Conservation (phyloP, 1,139 yeast genomes). For the Yamadazyma kanchanaburiensis region DNA sequence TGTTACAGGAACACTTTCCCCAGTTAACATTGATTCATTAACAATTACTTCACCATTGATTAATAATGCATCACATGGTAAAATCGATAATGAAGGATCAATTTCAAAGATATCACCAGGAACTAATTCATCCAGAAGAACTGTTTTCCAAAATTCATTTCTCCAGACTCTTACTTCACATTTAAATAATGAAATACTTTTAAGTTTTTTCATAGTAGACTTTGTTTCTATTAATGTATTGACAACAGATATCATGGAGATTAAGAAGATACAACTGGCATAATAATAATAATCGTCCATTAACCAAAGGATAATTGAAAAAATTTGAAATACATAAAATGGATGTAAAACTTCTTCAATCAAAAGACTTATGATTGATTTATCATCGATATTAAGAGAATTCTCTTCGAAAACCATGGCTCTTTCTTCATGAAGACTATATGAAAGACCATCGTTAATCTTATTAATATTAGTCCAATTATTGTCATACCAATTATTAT, state of each 20-base stretch:
- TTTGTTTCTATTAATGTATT: constrained; percentile 84
- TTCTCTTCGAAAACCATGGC: constrained; percentile 73
- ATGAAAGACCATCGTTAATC: constrained; percentile 70
- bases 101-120: constrained; percentile 96
- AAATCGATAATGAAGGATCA: constrained; percentile 67
- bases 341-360: constrained; percentile 92
- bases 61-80: constrained; percentile 89
- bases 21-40: constrained; percentile 94
- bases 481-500: constrained; percentile 80
- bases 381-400: constrained; percentile 72
- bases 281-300: constrained; percentile 90
- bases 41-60: constrained; percentile 91
- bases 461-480: constrained; percentile 64
- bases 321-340: constrained; percentile 88
- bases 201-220: constrained; percentile 66
- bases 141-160: constrained; percentile 89
- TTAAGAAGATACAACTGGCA: constrained; percentile 86
- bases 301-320: constrained; percentile 87
- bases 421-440: constrained; percentile 66
- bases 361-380: constrained; percentile 59
- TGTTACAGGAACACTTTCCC: constrained; percentile 96
- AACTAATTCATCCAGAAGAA: constrained; percentile 76
- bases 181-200: constrained; percentile 66
- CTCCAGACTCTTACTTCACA: constrained; percentile 90
- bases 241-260: constrained; percentile 74